Base-by-base conservation (phyloP, 73 alveolate species). In the Symbiodinium pilosum region DNA sequence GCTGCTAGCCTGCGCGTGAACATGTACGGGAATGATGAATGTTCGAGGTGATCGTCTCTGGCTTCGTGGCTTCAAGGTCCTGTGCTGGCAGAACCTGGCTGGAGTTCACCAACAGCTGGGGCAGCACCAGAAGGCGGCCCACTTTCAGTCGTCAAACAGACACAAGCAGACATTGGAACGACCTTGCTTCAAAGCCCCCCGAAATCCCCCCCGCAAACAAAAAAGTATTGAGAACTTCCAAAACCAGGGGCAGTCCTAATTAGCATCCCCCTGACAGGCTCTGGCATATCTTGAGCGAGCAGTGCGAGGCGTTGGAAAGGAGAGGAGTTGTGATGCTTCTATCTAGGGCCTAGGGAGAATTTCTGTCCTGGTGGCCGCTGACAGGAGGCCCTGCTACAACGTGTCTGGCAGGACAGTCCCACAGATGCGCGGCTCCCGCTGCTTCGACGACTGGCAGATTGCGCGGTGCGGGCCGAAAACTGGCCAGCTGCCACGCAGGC, bases 381-480 rank as follows among this genome's bases (percentile, higher is more conserved):
- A 47, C 24, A 16, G 64, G 71, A 14, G 71, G 6, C 59, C 59
- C 59, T 14, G 6, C 59, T 47, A 14, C 59, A 6, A 47, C 59
- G 6, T 47, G 40, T 9, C 39, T 24, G 18, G 81, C 81, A 64
- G 81, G 81, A 64, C 39, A 18, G 81, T 38, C 30, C 81, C 30
- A 18, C 81, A 28, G 81, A 64, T 28, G 81, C 0, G 12, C 38
- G 32, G 34, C 12, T 28, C 39, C 41, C 81, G 24, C 34, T 64
- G 81, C 81, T 64, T 8, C 81, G 81, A 64, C 81, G 81, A 26
- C 9, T 64, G 81, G 81, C 81, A 64, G 81, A 64, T n/a, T 64
- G 81, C 41, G 81, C 81, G 38, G 30, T 64, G 81, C 24, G 30
- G 81, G 81, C 81, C 38, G 81, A 64, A 28, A 38, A 64, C 81